Evolutionary conservation across 2,329 filamentous ascomycete species (phyloP).

Genomic region (Pezicula radicicola): DNA sequence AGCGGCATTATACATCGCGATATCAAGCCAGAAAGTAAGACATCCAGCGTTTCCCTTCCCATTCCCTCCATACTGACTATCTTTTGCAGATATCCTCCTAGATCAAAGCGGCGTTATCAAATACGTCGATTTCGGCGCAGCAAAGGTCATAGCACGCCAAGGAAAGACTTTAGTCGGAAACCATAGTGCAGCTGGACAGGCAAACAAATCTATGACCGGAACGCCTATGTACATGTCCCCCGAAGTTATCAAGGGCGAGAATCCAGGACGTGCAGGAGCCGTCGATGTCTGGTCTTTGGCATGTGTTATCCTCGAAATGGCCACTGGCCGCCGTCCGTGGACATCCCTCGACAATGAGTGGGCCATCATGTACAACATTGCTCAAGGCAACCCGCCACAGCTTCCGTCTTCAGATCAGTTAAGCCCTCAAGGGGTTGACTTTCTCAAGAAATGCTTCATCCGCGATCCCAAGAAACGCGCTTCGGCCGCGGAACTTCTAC

Average conservation of each 20-base stretch:
- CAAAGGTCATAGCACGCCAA: conserved; percentile 93
- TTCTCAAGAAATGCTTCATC: conserved; percentile 82
- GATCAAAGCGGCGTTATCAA: conserved; percentile 99
- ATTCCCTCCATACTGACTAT: conserved; percentile 6
- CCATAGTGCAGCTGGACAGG: conserved; percentile 49
- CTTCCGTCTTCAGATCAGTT: conserved; percentile 81
- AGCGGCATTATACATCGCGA: conserved; percentile 91
- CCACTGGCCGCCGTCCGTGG: conserved; percentile 91
- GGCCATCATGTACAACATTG: conserved; percentile 99
- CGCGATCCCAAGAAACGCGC: conserved; percentile 77
- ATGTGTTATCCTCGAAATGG: conserved; percentile 97
- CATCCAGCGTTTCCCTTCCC: not conserved
- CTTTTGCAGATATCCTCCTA: conserved; percentile 74
- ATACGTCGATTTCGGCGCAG: conserved; percentile 97
- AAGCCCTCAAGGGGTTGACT: conserved; percentile 80
- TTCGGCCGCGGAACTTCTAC: conserved; percentile 82
- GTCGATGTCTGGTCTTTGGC: conserved; percentile 96
- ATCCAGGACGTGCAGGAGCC: conserved; percentile 74
- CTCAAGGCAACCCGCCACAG: conserved; percentile 89
- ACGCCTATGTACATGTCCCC: conserved; percentile 99
- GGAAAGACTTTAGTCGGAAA: conserved; percentile 78
- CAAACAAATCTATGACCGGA: conserved; percentile 91
- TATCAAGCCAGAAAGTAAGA: conserved; percentile 93
- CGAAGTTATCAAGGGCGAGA: conserved; percentile 92
- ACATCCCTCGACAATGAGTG: conserved; percentile 96